Conservation (phyloP, 116 monocot genomes). For the Papilionanthe hybrid region DNA sequence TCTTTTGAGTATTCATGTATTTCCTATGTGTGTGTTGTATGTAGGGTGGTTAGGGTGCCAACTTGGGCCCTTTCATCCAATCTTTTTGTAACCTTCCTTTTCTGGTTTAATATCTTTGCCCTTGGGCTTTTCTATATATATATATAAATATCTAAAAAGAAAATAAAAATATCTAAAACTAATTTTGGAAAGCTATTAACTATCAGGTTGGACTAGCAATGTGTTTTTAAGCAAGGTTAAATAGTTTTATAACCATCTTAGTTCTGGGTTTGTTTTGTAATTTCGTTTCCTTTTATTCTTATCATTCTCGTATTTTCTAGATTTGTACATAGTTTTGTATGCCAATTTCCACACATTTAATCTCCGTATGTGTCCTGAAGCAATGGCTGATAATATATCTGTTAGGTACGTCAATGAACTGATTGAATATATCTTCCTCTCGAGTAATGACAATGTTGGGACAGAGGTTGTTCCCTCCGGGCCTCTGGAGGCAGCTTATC, state of each 20-base stretch:
- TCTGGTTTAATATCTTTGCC: too few species aligned
- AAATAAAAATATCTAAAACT: too few species aligned
- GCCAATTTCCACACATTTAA: background rate
- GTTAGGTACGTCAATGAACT: constrained; percentile 91
- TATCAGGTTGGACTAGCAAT: background rate
- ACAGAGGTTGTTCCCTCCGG: constrained; percentile 12
- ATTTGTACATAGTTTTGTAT: background rate
- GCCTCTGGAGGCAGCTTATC: constrained; percentile 15
- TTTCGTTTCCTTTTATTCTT: background rate
- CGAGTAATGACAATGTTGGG: constrained; percentile 29
- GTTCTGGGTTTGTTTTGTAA: background rate
- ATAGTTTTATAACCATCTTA: background rate
- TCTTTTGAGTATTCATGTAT: too few species aligned
- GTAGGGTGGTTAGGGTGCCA: too few species aligned
- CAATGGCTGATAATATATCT: constrained; percentile 9
- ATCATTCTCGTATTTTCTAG: background rate
- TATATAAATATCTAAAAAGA: too few species aligned
- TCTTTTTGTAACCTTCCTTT: too few species aligned
- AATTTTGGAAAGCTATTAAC: background rate
- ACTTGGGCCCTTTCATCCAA: too few species aligned
- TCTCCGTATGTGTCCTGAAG: background rate
- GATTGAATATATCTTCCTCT: constrained; percentile 66
- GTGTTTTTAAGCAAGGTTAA: background rate
- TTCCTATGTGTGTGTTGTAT: too few species aligned
- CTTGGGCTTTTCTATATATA: too few species aligned